Evolutionary conservation across 2,329 filamentous ascomycete genomes (phyloP).

Genomic region (Diaporthe sp.): DNA sequence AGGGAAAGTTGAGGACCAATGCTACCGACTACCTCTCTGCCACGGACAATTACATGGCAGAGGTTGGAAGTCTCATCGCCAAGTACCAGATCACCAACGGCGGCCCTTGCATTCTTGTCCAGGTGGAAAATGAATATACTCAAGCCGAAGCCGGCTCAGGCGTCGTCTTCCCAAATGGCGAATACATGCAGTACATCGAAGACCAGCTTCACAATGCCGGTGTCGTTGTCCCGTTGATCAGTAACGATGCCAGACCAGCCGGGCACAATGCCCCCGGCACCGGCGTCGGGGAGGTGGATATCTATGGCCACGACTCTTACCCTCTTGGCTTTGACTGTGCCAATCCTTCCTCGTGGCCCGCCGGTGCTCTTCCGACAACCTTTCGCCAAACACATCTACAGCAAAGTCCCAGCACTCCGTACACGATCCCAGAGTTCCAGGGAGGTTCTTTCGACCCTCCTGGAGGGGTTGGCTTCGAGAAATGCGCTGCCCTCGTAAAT

Average conservation of each 20-base stretch:
- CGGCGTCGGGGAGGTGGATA: slow-evolving; percentile 65
- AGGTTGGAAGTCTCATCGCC: slow-evolving; percentile 72
- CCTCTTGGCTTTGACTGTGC: slow-evolving; percentile 73
- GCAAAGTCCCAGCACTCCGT: slow-evolving; percentile 76
- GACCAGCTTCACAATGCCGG: slow-evolving; percentile 78
- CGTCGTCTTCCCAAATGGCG: slow-evolving; percentile 71
- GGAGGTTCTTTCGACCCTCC: slow-evolving; percentile 80
- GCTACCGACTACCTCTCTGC: slow-evolving; percentile 69
- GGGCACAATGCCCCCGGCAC: slow-evolving; percentile 76
- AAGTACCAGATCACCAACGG: slow-evolving; percentile 80
- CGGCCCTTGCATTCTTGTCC: slow-evolving; percentile 77
- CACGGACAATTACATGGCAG: slow-evolving; percentile 71
- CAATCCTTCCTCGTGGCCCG: slow-evolving; percentile 73
- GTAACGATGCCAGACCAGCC: slow-evolving; percentile 73
- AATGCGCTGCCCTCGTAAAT: slow-evolving; percentile 75
- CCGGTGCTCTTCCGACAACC: slow-evolving; percentile 65
- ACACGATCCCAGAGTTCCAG: slow-evolving; percentile 61
- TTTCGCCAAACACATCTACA: slow-evolving; percentile 66
- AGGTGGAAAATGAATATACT: slow-evolving; percentile 80
- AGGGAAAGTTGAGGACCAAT: slow-evolving; percentile 68
- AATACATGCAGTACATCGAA: slow-evolving; percentile 79
- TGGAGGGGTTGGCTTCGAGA: slow-evolving; percentile 78
- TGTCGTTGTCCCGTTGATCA: slow-evolving; percentile 82
- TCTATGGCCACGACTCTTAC: slow-evolving; percentile 74
- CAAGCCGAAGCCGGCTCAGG: slow-evolving; percentile 53